phyloP scores from a whole-genome alignment of 352 stramenopile genomes.

The Phytopythium sindhum region DNA sequence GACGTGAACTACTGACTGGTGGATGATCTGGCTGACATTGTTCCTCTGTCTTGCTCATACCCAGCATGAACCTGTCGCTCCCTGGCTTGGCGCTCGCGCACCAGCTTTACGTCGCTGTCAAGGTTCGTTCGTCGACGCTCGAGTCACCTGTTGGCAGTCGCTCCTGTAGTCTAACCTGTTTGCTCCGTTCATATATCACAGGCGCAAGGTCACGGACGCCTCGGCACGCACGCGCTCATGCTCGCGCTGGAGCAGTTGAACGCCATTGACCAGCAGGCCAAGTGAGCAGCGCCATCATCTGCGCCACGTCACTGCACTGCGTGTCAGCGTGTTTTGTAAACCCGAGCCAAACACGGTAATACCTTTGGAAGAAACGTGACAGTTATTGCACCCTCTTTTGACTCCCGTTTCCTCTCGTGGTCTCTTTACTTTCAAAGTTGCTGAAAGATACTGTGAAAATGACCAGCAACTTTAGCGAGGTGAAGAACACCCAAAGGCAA shows the following conservation, averaged over 20 bases:
- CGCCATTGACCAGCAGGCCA: constrained; percentile 21
- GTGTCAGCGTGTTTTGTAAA: constrained; percentile 4
- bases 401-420: too few relatives aligned
- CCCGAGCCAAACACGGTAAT: background rate
- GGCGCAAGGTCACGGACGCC: constrained; percentile 74
- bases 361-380: constrained; percentile 16
- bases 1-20: background rate
- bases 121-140: constrained; percentile 25
- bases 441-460: background rate
- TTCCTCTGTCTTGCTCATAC: background rate
- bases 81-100: constrained; percentile 84
- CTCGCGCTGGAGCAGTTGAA: constrained; percentile 87
- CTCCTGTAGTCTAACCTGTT: background rate
- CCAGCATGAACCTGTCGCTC: constrained; percentile 83
- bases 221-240: constrained; percentile 88
- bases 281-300: background rate
- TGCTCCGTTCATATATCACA: constrained; percentile 11
- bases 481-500: constrained; percentile 13
- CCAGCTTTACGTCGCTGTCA: constrained; percentile 84
- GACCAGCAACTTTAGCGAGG: background rate
- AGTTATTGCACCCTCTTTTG: background rate
- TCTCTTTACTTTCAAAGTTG: background rate
- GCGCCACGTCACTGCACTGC: background rate
- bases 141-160: background rate
- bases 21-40: background rate